These are phyloP conservation scores for Scheffersomyces segobiensis DNA, from an alignment of 1,139 yeast genomes.

Conservation along the genomic window DNA sequence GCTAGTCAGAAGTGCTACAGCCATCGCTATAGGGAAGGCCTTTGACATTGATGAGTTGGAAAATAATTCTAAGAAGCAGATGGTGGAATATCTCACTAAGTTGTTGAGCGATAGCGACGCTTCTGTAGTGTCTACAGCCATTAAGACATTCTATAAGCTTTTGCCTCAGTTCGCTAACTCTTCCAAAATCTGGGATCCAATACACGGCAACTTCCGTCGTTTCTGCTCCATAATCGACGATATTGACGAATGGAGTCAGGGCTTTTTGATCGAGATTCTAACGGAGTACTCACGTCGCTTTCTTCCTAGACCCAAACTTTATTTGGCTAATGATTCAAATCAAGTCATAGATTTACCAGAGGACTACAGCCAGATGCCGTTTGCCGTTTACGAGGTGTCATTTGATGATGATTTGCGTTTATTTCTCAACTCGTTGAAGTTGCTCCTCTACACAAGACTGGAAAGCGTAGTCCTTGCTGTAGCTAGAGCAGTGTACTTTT, in stretches of 20 bases:
- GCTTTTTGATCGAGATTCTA: constrained; percentile 58
- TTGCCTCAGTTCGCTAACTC: constrained; percentile 18
- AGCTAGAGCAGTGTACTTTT: constrained; percentile 52
- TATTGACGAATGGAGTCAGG: constrained; percentile 81
- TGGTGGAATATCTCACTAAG: constrained; percentile 50
- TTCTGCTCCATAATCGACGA: constrained; percentile 54
- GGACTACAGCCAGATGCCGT: constrained; percentile 28
- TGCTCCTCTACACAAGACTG: constrained; percentile 51
- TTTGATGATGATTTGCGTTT: constrained; percentile 58
- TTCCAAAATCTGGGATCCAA: constrained; percentile 48
- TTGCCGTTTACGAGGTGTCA: constrained; percentile 35
- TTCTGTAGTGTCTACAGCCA: constrained; percentile 68
- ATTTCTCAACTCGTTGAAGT: constrained; percentile 48
- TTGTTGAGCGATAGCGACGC: constrained; percentile 66
- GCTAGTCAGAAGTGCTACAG: constrained; percentile 76
- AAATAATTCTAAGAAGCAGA: constrained; percentile 27
- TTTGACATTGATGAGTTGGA: constrained; percentile 40
- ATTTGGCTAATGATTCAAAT: constrained; percentile 24
- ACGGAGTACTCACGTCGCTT: constrained; percentile 66
- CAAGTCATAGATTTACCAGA: constrained; percentile 41
- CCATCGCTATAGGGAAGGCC: constrained; percentile 73
- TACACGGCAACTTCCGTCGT: constrained; percentile 73
- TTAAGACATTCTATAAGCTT: constrained; percentile 56
- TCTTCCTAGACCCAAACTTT: constrained; percentile 51
- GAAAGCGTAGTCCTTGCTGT: constrained; percentile 66